These are phyloP conservation scores for Salvia rosmarinus DNA, from an alignment of 257 asterid species.

Conservation along the genomic window DNA sequence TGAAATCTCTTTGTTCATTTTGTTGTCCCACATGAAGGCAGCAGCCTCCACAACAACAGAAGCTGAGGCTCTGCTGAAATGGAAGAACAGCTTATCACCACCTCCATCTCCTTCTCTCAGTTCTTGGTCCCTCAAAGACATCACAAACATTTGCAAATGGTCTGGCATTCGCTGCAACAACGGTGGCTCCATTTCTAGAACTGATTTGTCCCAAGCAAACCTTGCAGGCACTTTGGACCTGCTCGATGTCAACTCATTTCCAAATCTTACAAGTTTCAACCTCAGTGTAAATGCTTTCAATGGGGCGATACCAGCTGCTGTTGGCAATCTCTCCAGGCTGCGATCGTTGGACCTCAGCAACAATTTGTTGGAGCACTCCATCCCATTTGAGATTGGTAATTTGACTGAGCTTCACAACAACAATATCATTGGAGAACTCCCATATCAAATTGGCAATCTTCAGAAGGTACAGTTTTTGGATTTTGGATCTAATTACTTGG, in stretches of 20 bases:
- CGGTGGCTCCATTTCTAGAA: constrained; percentile 45
- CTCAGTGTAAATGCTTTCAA: constrained; percentile 48
- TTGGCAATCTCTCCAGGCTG: constrained; percentile 58
- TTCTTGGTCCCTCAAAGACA: constrained; percentile 60
- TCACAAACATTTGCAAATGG: constrained; percentile 53
- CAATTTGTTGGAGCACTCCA: constrained; percentile 44
- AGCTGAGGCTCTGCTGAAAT: constrained; percentile 59
- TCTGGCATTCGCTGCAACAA: constrained; percentile 54
- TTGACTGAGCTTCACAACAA: constrained; percentile 61
- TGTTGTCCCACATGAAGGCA: constrained; percentile 37
- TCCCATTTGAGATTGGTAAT: constrained; percentile 66
- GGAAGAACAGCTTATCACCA: constrained; percentile 54
- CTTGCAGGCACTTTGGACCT: constrained; percentile 51
- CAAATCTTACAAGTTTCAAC: constrained; percentile 46
- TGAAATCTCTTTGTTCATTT: background rate
- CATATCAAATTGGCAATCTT: constrained; percentile 63
- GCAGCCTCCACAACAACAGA: constrained; percentile 52
- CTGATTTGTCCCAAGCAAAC: constrained; percentile 43
- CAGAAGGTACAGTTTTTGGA: constrained; percentile 58
- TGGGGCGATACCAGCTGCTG: constrained; percentile 65
- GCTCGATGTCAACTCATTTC: constrained; percentile 52
- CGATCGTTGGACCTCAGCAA: constrained; percentile 67
- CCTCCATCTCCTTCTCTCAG: constrained; percentile 39
- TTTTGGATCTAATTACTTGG: constrained; percentile 65
- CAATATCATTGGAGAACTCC: constrained; percentile 53